phyloP scores from a whole-genome alignment of 2,329 filamentous ascomycete genomes.

The Bipolaris gigantea region DNA sequence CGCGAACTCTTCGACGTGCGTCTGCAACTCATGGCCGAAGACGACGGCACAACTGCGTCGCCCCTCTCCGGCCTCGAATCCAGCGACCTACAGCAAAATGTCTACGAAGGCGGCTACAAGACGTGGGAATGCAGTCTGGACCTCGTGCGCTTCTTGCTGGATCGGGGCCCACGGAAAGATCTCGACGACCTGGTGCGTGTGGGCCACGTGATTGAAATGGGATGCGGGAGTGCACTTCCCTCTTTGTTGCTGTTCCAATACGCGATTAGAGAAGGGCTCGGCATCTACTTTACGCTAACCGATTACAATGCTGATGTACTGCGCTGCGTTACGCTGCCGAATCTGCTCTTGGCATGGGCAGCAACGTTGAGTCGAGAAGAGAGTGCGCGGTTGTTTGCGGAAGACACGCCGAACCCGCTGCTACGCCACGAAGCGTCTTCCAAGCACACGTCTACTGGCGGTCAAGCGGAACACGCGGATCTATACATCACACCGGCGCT shows the following conservation, averaged over 20 bases:
- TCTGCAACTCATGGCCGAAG: slow-evolving; percentile 76
- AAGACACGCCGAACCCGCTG: slow-evolving; percentile 24
- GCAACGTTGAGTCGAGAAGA: slow-evolving; percentile 26
- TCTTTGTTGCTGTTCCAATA: slow-evolving; percentile 71
- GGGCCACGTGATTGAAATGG: slow-evolving; percentile 62
- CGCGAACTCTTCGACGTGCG: slow-evolving; percentile 81
- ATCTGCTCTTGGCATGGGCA: slow-evolving; percentile 70
- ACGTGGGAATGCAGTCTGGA: slow-evolving; percentile 87
- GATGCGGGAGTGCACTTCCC: slow-evolving; percentile 77
- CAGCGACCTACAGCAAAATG: slow-evolving; percentile 74
- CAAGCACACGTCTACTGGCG: background rate
- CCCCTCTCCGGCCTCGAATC: slow-evolving; percentile 34
- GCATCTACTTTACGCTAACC: slow-evolving; percentile 66
- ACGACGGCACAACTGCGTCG: slow-evolving; percentile 45
- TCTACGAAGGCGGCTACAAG: slow-evolving; percentile 88
- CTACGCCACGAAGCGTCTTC: slow-evolving; percentile 4
- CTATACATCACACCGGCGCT: slow-evolving; percentile 65
- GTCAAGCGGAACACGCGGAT: slow-evolving; percentile 50
- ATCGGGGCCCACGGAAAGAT: slow-evolving; percentile 53
- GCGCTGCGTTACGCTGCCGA: slow-evolving; percentile 76
- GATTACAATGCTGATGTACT: slow-evolving; percentile 82
- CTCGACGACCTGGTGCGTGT: slow-evolving; percentile 54
- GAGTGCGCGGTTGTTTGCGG: slow-evolving; percentile 14
- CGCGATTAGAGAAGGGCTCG: slow-evolving; percentile 51
- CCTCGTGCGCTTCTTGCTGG: slow-evolving; percentile 66